These are phyloP conservation scores for Conoideocrella luteorostrata DNA, from an alignment of 2,329 filamentous ascomycete genomes.

Conservation along the genomic window DNA sequence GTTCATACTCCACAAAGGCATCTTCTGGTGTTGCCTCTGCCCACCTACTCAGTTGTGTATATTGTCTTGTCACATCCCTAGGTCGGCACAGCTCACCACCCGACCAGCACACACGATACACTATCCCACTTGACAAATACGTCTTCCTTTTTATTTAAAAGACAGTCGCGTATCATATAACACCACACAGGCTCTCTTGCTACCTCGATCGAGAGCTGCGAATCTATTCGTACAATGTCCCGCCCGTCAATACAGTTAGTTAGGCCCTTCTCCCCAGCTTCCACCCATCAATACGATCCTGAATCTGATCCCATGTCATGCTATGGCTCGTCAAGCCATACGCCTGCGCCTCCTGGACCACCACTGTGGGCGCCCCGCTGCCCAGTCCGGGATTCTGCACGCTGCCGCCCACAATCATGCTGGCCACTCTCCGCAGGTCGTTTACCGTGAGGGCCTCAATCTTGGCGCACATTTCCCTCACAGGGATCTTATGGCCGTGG, in stretches of 20 bases:
- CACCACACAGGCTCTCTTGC: no score
- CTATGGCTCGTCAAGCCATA: conserved; percentile 60
- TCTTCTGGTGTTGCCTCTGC: no score
- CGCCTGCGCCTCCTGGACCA: conserved; percentile 83
- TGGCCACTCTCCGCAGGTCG: conserved; percentile 78
- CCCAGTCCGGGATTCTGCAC: conserved; percentile 70
- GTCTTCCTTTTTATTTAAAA: no score
- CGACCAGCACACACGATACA: no score
- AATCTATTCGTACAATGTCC: background rate
- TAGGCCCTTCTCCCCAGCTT: conserved; percentile 65
- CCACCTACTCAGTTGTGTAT: no score
- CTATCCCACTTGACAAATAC: no score
- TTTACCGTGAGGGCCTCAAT: conserved; percentile 76
- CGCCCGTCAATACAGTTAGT: no score
- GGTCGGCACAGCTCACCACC: no score
- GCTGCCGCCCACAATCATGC: conserved; percentile 67
- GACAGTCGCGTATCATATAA: background rate
- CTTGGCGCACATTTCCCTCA: conserved; percentile 83
- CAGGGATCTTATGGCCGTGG: conserved; percentile 87
- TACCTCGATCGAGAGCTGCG: no score
- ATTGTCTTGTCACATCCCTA: no score
- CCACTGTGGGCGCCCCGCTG: conserved; percentile 86
- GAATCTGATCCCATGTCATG: conserved; percentile 82
- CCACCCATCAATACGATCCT: conserved; percentile 79
- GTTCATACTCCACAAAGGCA: no score